phyloP scores from a whole-genome alignment of 768 basidiomycete genomes.

The Melanogaster broomeanus region DNA sequence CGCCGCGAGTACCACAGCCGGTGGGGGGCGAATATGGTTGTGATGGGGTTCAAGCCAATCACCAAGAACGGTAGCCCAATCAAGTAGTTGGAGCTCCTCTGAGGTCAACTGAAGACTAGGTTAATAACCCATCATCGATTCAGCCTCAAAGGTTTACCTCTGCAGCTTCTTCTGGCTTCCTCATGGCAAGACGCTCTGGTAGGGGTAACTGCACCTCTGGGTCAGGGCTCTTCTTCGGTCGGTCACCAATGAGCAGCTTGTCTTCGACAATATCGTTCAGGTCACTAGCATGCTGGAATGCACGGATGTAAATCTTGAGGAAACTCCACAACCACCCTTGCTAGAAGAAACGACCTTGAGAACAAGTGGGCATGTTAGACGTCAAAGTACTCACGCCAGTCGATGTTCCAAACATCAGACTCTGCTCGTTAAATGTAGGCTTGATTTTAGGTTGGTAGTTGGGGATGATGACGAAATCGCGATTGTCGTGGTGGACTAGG shows the following conservation, averaged over 20 bases:
- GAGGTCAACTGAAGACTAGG: slow-evolving; percentile 53
- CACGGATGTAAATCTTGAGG: slow-evolving; percentile 75
- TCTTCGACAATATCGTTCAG: slow-evolving; percentile 81
- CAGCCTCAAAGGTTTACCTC: slow-evolving; percentile 43
- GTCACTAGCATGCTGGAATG: slow-evolving; percentile 78
- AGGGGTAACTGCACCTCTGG: slow-evolving; percentile 52
- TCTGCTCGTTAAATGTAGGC: slow-evolving; percentile 63
- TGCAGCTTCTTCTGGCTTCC: slow-evolving; percentile 50
- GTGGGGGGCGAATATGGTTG: slow-evolving; percentile 68
- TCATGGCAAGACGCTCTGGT: slow-evolving; percentile 55
- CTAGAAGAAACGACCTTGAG: slow-evolving; percentile 36
- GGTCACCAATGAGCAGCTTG: slow-evolving; percentile 78
- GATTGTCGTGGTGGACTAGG: slow-evolving; percentile 82
- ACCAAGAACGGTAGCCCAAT: slow-evolving; percentile 62
- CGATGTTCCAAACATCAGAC: slow-evolving; percentile 59
- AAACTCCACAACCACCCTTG: slow-evolving; percentile 71
- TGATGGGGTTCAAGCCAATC: slow-evolving; percentile 82
- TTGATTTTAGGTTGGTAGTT: slow-evolving; percentile 69
- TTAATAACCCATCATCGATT: slow-evolving; percentile 2
- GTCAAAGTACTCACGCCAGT: slow-evolving; percentile 54
- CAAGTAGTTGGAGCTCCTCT: slow-evolving; percentile 59
- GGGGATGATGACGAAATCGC: slow-evolving; percentile 78
- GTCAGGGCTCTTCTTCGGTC: slow-evolving; percentile 63
- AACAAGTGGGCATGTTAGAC: background rate
- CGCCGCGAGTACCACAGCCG: slow-evolving; percentile 70